Evolutionary conservation across 2,329 filamentous ascomycete species (phyloP).

Genomic region (Trichoderma koningiopsis): DNA sequence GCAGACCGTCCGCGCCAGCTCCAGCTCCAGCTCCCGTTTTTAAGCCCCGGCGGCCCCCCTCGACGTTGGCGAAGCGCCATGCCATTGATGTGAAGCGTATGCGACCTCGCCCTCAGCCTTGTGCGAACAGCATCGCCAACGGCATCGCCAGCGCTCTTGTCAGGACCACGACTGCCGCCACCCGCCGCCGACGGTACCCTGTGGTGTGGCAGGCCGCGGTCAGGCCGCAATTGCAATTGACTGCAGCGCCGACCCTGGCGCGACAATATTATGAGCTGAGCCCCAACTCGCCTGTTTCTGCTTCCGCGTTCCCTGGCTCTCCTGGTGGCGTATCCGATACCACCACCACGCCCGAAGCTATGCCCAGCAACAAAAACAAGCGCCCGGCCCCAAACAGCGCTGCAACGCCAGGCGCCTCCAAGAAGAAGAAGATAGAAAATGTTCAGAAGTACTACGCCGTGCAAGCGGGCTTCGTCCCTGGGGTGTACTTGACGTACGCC

Average conservation of each 20-base stretch:
- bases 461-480: constrained; percentile 56
- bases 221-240: constrained; percentile 16
- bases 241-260: constrained; percentile 29
- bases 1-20: background rate
- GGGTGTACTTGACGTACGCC: constrained; percentile 64
- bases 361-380: constrained; percentile 36
- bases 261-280: constrained; percentile 29
- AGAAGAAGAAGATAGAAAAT: constrained; percentile 54
- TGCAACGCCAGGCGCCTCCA: constrained; percentile 33
- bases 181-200: background rate
- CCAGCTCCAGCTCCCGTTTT: constrained; percentile 5
- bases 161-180: background rate
- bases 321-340: constrained; percentile 28
- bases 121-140: constrained; percentile 30
- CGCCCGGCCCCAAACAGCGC: constrained; percentile 32
- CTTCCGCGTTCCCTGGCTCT: constrained; percentile 34
- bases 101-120: constrained; percentile 32
- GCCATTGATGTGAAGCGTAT: constrained; percentile 35
- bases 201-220: constrained; percentile 11
- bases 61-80: constrained; percentile 29
- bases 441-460: constrained; percentile 66
- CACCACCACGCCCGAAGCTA: constrained; percentile 27
- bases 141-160: constrained; percentile 26
- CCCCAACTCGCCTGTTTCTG: constrained; percentile 31
- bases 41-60: background rate